phyloP scores from a whole-genome alignment of 352 stramenopile genomes.

The Paralagenidium karlingii region DNA sequence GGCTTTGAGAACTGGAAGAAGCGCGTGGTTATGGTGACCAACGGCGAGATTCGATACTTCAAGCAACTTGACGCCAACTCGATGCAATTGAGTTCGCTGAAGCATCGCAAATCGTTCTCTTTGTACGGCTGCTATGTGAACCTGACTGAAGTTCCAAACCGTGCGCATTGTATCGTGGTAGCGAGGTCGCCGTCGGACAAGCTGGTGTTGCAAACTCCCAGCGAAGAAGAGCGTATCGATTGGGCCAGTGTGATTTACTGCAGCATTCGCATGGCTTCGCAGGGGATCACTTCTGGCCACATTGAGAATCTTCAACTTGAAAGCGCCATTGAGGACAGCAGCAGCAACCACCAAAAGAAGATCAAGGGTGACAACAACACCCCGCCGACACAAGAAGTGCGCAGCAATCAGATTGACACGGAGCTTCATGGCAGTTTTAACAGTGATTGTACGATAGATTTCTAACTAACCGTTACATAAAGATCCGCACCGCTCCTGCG shows the following conservation, averaged over 20 bases:
- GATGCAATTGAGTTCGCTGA: conserved; percentile 26
- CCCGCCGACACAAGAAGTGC: too few species aligned
- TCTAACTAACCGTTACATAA: too few species aligned
- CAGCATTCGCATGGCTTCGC: conserved; percentile 77
- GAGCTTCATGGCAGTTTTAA: too few species aligned
- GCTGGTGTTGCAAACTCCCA: conserved; percentile 54
- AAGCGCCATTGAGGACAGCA: too few species aligned
- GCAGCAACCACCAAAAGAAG: too few species aligned
- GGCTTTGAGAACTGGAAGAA: conserved; percentile 80
- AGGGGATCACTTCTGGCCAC: conserved; percentile 72
- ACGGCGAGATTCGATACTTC: conserved; percentile 75
- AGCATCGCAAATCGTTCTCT: conserved; percentile 77
- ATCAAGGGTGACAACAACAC: too few species aligned
- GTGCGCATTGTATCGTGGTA: conserved; percentile 71
- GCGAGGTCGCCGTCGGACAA: conserved; percentile 80
- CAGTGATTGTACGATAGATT: too few species aligned
- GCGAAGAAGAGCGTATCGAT: conserved; percentile 69
- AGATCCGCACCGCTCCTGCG: too few species aligned
- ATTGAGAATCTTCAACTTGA: conserved; percentile 63
- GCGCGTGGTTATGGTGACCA: conserved; percentile 64
- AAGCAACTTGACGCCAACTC: conserved; percentile 37
- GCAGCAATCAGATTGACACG: too few species aligned
- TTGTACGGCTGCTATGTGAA: conserved; percentile 78
- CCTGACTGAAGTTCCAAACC: conserved; percentile 50
- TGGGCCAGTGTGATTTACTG: conserved; percentile 83